Evolutionary conservation across 805 yeast species (phyloP).

Genomic region (Isabelozyma rhagii): DNA sequence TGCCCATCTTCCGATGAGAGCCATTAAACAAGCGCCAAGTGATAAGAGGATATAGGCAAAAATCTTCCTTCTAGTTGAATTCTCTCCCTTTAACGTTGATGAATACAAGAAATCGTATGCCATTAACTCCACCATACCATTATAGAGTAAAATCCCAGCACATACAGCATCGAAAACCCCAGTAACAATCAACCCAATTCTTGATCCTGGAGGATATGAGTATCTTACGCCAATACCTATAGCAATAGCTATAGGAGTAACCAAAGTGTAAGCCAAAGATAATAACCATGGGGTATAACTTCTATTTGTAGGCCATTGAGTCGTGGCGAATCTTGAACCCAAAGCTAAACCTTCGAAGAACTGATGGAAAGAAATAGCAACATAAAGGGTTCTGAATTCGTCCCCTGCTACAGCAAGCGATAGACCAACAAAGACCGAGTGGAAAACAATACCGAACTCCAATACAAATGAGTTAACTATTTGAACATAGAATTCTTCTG

Average conservation of each 20-base stretch:
- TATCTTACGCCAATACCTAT: slow-evolving; percentile 34
- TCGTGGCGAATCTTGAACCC: slow-evolving; percentile 59
- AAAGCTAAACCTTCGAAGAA: slow-evolving; percentile 84
- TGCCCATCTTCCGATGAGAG: slow-evolving; percentile 34
- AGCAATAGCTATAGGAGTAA: slow-evolving; percentile 34
- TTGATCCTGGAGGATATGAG: slow-evolving; percentile 30
- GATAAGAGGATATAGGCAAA: slow-evolving; percentile 20
- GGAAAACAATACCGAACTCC: slow-evolving; percentile 81
- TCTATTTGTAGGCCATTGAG: slow-evolving; percentile 32
- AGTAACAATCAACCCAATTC: slow-evolving; percentile 28
- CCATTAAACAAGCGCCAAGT: slow-evolving; percentile 29
- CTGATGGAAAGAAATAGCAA: slow-evolving; percentile 74
- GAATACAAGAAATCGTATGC: slow-evolving; percentile 38
- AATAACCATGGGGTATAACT: slow-evolving; percentile 30
- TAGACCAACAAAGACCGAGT: slow-evolving; percentile 78
- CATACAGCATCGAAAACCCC: slow-evolving; percentile 35
- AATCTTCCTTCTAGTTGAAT: slow-evolving; percentile 13
- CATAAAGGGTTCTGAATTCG: slow-evolving; percentile 67
- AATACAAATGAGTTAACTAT: slow-evolving; percentile 38
- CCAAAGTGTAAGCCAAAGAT: slow-evolving; percentile 24
- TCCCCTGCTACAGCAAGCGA: slow-evolving; percentile 76
- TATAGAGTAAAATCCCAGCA: slow-evolving; percentile 33
- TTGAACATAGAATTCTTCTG: slow-evolving; percentile 4
- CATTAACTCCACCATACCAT: slow-evolving; percentile 37
- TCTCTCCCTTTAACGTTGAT: slow-evolving; percentile 17